A percentile compares a stretch with the other conserved stretches of the same genome.
Evolutionary conservation across 2,329 filamentous ascomycete genomes (phyloP).

Genomic region (Xenosphaeropsis pyriputrescens): DNA sequence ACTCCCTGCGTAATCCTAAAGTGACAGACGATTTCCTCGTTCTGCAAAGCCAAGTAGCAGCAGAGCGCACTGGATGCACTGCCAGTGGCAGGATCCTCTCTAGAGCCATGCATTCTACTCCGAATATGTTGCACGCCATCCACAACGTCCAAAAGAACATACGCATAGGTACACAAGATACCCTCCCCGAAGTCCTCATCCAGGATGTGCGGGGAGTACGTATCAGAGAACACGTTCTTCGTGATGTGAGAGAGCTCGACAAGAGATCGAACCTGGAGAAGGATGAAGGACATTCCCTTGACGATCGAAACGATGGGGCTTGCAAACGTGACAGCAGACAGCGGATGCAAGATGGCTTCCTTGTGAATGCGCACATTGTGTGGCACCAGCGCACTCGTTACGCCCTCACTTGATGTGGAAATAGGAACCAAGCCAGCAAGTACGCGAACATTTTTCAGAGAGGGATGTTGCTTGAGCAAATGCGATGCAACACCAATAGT

Average conservation of each 20-base stretch:
- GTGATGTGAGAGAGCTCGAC: constrained; percentile 32
- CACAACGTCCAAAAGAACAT: constrained; percentile 25
- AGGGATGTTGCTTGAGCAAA: constrained; percentile 13
- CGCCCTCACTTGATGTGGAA: constrained; percentile 20
- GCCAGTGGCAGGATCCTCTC: constrained; percentile 46
- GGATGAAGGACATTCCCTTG: constrained; percentile 57
- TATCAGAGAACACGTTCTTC: constrained; percentile 12
- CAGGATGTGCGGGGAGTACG: constrained; percentile 17
- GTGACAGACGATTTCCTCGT: constrained; percentile 2
- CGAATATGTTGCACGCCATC: constrained; percentile 6
- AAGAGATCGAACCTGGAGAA: constrained; percentile 44
- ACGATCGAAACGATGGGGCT: constrained; percentile 49
- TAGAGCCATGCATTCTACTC: constrained; percentile 41
- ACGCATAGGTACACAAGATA: constrained; percentile 44
- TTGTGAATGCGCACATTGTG: constrained; percentile 50
- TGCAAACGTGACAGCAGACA: too few relatives aligned
- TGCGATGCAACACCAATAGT: constrained; percentile 38
- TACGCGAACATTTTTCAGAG: constrained; percentile 12
- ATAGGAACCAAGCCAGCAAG: constrained; percentile 35
- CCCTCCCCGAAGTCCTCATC: constrained; percentile 31
- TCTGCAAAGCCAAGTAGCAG: constrained; percentile 34
- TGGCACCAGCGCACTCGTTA: constrained; percentile 46
- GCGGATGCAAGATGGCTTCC: too few relatives aligned
- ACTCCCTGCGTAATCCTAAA: constrained; percentile 42
- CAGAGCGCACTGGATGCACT: constrained; percentile 43